Conservation (phyloP, 768 basidiomycete species). For the Russula ochroleuca region DNA sequence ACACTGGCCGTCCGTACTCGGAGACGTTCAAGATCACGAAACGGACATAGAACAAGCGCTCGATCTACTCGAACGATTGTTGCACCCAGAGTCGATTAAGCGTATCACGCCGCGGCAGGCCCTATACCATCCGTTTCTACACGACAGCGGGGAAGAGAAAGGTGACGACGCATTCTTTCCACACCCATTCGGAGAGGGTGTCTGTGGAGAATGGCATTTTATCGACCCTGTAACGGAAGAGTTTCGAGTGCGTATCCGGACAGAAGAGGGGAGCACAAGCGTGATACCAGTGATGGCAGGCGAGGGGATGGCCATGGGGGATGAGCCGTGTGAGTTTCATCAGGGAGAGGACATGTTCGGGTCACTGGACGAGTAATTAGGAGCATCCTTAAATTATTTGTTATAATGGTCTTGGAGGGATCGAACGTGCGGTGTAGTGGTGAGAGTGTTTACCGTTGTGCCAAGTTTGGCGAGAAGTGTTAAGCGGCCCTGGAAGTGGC, state of each 20-base stretch:
- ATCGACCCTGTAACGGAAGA: conserved; percentile 56
- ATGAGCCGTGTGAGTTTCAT: conserved; percentile 36
- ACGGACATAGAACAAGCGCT: conserved; percentile 62
- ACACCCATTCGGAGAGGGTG: conserved; percentile 62
- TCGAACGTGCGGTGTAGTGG: not conserved
- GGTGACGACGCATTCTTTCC: conserved; percentile 69
- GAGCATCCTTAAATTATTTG: not conserved
- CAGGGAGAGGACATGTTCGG: not conserved
- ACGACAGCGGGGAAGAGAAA: conserved; percentile 49
- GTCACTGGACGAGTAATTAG: not conserved
- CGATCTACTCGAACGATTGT: conserved; percentile 65
- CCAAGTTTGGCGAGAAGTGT: not conserved
- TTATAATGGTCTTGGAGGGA: not conserved
- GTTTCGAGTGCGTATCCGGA: conserved; percentile 45
- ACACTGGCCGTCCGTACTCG: conserved; percentile 30
- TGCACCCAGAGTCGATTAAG: conserved; percentile 73
- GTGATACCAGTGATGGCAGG: conserved; percentile 30
- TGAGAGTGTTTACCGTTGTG: not conserved
- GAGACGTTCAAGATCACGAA: conserved; percentile 41
- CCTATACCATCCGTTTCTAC: conserved; percentile 75
- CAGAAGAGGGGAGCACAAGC: conserved; percentile 26
- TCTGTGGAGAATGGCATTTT: conserved; percentile 60
- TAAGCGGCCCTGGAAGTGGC: not conserved
- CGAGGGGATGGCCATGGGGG: conserved; percentile 36
- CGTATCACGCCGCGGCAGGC: conserved; percentile 74